These are phyloP conservation scores for Leptographium radiaticola DNA, from an alignment of 2,329 filamentous ascomycete species.

Conservation along the genomic window DNA sequence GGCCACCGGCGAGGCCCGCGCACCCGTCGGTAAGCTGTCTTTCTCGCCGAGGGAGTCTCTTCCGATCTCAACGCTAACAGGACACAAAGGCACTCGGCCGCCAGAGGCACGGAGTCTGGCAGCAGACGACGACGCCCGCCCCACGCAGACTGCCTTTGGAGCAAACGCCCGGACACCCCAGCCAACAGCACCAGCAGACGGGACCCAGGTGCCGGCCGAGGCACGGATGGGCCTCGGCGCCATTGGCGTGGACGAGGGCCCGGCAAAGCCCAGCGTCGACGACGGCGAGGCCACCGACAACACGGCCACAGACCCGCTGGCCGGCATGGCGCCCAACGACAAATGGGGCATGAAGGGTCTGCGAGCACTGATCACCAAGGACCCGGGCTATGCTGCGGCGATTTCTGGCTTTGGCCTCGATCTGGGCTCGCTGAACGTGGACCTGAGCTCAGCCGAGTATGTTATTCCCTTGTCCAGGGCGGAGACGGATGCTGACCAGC, in stretches of 20 bases:
- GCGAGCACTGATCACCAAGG: slow-evolving; percentile 49
- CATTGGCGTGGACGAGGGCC: slow-evolving; percentile 27
- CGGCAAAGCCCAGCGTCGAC: slow-evolving; percentile 23
- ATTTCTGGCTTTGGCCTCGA: slow-evolving; percentile 48
- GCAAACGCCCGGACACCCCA: slow-evolving; percentile 20
- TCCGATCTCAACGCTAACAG: neutral
- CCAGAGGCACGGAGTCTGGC: slow-evolving; percentile 29
- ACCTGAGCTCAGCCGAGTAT: slow-evolving; percentile 44
- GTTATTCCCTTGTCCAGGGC: neutral
- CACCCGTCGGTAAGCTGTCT: slow-evolving; percentile 28
- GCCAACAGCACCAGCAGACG: neutral
- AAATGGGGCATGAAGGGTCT: slow-evolving; percentile 54
- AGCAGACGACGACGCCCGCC: slow-evolving; percentile 30
- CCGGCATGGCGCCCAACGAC: slow-evolving; percentile 48
- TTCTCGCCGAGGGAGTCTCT: neutral
- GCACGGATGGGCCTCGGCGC: slow-evolving; percentile 29
- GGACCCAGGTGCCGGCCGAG: slow-evolving; percentile 13
- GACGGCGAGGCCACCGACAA: slow-evolving; percentile 23
- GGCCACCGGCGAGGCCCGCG: slow-evolving; percentile 32
- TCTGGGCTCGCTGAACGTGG: slow-evolving; percentile 41
- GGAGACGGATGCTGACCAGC: neutral
- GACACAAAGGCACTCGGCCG: slow-evolving; percentile 22
- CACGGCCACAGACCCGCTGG: slow-evolving; percentile 42
- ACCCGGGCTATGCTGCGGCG: slow-evolving; percentile 48
- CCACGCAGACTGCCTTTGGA: slow-evolving; percentile 30